phyloP scores from a whole-genome alignment of 2,329 filamentous ascomycete species.

The Ophiostoma himal-ulmi region DNA sequence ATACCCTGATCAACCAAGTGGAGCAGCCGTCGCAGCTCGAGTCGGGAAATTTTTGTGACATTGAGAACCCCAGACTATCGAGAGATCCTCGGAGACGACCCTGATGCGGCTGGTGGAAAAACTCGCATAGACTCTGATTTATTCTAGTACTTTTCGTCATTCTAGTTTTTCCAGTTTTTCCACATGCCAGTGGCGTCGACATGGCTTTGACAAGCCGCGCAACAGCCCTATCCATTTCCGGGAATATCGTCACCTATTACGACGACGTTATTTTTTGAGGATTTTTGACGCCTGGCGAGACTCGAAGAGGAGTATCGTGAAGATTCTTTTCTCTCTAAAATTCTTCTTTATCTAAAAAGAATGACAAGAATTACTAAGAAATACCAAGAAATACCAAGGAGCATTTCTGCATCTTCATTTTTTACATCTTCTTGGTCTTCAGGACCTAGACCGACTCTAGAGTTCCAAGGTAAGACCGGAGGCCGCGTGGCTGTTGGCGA shows the following conservation, averaged over 20 bases:
- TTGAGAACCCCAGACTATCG: too few relatives aligned
- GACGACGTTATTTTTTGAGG: background rate
- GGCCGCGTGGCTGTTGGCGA: background rate
- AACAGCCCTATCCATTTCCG: constrained; percentile 4
- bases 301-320: background rate
- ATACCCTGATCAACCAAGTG: too few relatives aligned
- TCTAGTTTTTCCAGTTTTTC: background rate
- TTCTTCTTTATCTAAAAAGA: too few relatives aligned
- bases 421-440: background rate
- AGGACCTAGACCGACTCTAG: background rate
- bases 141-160: background rate
- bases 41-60: too few relatives aligned
- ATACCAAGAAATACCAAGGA: too few relatives aligned
- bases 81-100: background rate
- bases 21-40: too few relatives aligned
- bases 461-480: background rate
- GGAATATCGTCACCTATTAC: background rate
- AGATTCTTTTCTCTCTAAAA: background rate
- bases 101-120: background rate
- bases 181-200: background rate
- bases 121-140: background rate
- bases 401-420: background rate
- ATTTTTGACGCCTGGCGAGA: background rate
- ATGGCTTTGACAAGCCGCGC: constrained; percentile 6
- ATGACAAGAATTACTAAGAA: too few relatives aligned